Evolutionary conservation across 2,329 filamentous ascomycete genomes (phyloP), one percentile per base, ranked within the genome.

Genomic region (Alternaria atra): DNA sequence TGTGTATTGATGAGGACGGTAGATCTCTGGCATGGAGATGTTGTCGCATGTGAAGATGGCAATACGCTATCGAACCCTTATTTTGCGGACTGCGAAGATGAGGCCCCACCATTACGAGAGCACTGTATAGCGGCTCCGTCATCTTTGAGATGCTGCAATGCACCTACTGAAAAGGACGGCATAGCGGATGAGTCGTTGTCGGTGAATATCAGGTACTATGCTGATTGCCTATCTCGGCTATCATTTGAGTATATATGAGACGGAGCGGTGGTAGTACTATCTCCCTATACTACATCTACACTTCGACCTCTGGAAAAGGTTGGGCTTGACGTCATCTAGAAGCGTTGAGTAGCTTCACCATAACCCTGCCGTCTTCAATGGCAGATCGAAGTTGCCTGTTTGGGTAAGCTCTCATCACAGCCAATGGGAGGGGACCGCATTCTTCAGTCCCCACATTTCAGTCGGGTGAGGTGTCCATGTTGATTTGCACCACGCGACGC

Each of bases 11-110:
- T 12, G 23, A 6, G 10, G 10, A 27, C 10, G 29, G 25, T n/a
- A 23, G 7, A 25, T 46, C 23, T 27, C 17, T 15, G 32, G 13
- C 34, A 25, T 32, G 20, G 30, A 30, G 2, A 30, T 35, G 43
- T 1, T n/a, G 51, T 58, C 15, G 55, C 55, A 58, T 58, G 55
- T 58, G 55, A 53, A 46, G 48, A 58, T 10, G 48, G 32, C 17
- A 35, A 40, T 12, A 32, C 34, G 43, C 50, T 34, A 32, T 43
- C 15, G 50, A 53, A 54, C 42, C 42, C 55, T 54, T 37, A n/a
- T 27, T 27, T 23, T 37, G 46, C 30, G 4, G 20, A 35, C 46
- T 13, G 39, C 13, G 20, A 35, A 3, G 12, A 25, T 25, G 17
- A 10, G 12, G 44, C 44, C 44, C 44, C 44, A 48, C 44, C 44